A percentile compares a stretch with the other conserved stretches of the same genome.
These are phyloP conservation scores for Acacia pycnantha DNA, from an alignment of 331 rosid genomes.

Conservation along the genomic window DNA sequence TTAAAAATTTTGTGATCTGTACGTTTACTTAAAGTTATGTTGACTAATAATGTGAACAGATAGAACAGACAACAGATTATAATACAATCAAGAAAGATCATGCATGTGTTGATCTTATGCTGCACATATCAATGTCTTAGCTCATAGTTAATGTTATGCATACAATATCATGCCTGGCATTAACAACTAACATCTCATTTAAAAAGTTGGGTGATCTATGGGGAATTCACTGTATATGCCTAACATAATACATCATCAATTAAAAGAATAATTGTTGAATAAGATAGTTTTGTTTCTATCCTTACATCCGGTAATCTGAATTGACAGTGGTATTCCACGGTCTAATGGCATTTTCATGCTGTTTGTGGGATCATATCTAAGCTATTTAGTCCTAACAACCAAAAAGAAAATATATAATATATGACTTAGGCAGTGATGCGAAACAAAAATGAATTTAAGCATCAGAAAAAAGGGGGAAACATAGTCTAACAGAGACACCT, in stretches of 20 bases:
- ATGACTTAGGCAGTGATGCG: neutral
- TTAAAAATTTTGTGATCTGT: neutral
- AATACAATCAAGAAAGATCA: neutral
- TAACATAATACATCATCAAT: neutral
- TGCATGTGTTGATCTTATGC: neutral
- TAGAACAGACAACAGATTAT: neutral
- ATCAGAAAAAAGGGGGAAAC: neutral
- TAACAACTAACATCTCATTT: neutral
- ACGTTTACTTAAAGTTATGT: neutral
- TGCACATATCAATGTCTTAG: neutral
- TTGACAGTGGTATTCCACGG: neutral
- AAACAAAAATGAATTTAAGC: neutral
- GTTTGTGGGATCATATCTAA: neutral
- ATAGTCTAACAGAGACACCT: slow-evolving; percentile 42
- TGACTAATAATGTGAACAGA: neutral
- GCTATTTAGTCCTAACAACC: neutral
- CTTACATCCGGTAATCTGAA: neutral
- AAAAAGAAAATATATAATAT: neutral
- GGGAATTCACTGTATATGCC: neutral
- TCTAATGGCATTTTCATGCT: neutral
- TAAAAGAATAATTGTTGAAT: neutral
- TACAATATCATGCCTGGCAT: neutral
- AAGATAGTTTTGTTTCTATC: neutral
- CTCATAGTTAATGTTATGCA: neutral
- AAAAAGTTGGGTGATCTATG: neutral